Evolutionary conservation across 257 asterid genomes (phyloP), one percentile per base, ranked within the genome.

Genomic region (Cruciata laevipes): DNA sequence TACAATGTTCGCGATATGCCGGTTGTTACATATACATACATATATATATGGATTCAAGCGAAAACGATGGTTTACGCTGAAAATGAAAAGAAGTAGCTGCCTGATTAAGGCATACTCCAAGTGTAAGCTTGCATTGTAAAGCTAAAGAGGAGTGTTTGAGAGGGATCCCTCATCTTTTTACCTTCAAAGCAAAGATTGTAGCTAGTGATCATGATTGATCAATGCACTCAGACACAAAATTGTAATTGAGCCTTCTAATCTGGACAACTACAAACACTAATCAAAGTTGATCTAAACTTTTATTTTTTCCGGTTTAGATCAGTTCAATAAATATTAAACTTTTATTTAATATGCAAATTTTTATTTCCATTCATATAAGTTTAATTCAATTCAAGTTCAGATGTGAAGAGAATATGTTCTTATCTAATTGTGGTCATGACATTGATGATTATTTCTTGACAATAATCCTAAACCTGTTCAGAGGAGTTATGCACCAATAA

Each of bases 101-200:
- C 27, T 53, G 58, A 18, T 25, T 23, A 59, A 47, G 63, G 49
- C 24, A 57, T 44, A 64, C 40, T 74, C 12, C 38, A 16, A 30
- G 20, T 13, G 40, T 16, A 61, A 35, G 38, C 66, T 66, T 49
- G 59, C 37, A 67, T 75, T 68, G 56, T 33, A 20, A 60, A 71
- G 69, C 57, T 27, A 51, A 51, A 70, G 73, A 81, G 74, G 78
- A 81, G 78, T 81, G 75, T 67, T 67, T 59, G 42, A 25, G 74
- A 69, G 81, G 78, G 70, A 70, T 73, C 53, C 74, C 32, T 32
- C 44, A 31, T 55, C 49, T 35, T 12, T 33, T 13, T 61, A 61
- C 63, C 79, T 82, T 82, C 72, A 69, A 82, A 79, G 86, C 84
- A 76, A 82, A 82, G 86, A 71, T 61, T 37, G 6, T 32, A 42